phyloP scores from a whole-genome alignment of 306 rosid species.

The Bauhinia variegata region DNA sequence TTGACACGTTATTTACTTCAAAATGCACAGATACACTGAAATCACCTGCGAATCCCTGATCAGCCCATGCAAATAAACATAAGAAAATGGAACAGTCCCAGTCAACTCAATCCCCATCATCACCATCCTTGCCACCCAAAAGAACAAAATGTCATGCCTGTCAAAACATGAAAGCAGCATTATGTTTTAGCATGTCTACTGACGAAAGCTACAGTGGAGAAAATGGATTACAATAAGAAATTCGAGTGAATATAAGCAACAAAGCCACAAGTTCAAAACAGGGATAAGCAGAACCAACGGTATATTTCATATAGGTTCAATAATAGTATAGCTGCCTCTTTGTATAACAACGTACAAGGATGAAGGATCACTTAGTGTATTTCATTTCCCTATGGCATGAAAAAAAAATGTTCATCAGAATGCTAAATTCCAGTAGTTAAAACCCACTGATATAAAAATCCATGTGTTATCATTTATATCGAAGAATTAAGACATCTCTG shows the following conservation, averaged over 20 bases:
- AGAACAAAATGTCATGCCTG: conserved; percentile 97
- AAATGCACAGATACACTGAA: conserved; percentile 17
- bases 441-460: neutral
- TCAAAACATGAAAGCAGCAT: conserved; percentile 39
- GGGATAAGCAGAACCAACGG: conserved; percentile 8
- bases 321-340: neutral
- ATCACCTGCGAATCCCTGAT: conserved; percentile 91
- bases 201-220: conserved; percentile 7
- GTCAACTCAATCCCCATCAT: conserved; percentile 99
- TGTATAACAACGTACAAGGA: neutral
- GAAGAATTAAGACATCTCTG: neutral
- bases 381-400: neutral
- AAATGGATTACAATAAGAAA: conserved; percentile 13
- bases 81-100: conserved; percentile 80
- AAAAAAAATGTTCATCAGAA: neutral
- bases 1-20: conserved; percentile 25
- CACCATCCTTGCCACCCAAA: conserved; percentile 99
- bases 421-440: neutral
- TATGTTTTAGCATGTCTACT: neutral
- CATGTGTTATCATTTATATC: neutral
- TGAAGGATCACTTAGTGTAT: neutral
- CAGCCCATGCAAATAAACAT: conserved; percentile 93
- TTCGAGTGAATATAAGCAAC: neutral
- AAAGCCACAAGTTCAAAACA: neutral
- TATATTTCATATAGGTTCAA: conserved; percentile 13